These are phyloP conservation scores for Ganoderma boninense DNA, from an alignment of 1,284 basidiomycete genomes.

Conservation along the genomic window DNA sequence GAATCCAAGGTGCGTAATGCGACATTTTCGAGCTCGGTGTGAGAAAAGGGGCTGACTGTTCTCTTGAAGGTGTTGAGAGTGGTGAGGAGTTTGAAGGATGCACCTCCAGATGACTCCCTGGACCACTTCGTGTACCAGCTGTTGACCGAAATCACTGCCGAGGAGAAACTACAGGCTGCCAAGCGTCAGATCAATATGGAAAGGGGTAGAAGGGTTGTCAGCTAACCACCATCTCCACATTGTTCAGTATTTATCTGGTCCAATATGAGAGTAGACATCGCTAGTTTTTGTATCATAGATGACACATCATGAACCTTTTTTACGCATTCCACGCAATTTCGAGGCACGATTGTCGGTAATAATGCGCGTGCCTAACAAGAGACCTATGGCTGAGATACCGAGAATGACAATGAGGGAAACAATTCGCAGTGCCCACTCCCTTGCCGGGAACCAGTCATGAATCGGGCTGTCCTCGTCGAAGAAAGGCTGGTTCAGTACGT, in stretches of 20 bases:
- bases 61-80: constrained; percentile 57
- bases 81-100: constrained; percentile 56
- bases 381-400: constrained; percentile 80
- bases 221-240: constrained; percentile 12
- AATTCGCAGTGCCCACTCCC: constrained; percentile 91
- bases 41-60: background rate
- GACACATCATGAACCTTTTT: constrained; percentile 5
- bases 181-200: constrained; percentile 47
- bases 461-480: constrained; percentile 77
- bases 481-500: constrained; percentile 71
- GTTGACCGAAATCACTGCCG: constrained; percentile 65
- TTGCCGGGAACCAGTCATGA: constrained; percentile 81
- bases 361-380: constrained; percentile 82
- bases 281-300: background rate
- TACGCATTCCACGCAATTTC: background rate
- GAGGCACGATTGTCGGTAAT: constrained; percentile 23
- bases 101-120: constrained; percentile 51
- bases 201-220: constrained; percentile 35
- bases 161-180: constrained; percentile 65
- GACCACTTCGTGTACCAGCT: constrained; percentile 59
- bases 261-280: background rate
- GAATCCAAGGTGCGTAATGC: constrained; percentile 59
- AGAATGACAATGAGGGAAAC: constrained; percentile 85
- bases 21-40: background rate
- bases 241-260: background rate